phyloP scores from a whole-genome alignment of 2,329 filamentous ascomycete species.

The Colletotrichum godetiae region DNA sequence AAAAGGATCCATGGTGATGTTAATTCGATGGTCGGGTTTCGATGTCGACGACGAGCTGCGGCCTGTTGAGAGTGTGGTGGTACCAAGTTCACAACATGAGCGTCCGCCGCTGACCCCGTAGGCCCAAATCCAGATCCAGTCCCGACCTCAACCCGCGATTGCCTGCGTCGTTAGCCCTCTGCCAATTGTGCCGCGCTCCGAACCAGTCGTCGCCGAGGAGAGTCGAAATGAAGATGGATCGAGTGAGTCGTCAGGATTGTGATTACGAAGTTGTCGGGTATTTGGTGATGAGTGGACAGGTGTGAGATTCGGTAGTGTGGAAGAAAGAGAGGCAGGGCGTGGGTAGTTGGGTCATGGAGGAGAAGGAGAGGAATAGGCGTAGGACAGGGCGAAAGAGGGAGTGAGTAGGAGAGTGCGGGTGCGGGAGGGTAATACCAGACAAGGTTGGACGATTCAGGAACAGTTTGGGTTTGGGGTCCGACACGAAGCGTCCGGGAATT shows the following conservation, averaged over 20 bases:
- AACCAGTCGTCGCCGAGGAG: slow-evolving; percentile 10
- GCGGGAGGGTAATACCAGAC: slow-evolving; percentile 32
- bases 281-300: background rate
- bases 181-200: slow-evolving; percentile 5
- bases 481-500: slow-evolving; percentile 23
- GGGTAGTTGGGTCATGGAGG: slow-evolving; percentile 3
- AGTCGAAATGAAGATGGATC: background rate
- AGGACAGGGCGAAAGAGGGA: slow-evolving; percentile 7
- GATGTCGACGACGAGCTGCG: slow-evolving; percentile 18
- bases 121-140: slow-evolving; percentile 29
- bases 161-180: slow-evolving; percentile 8
- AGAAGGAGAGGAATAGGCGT: slow-evolving; percentile 8
- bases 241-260: background rate
- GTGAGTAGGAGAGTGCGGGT: slow-evolving; percentile 22
- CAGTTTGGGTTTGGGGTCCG: slow-evolving; percentile 36
- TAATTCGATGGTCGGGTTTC: slow-evolving; percentile 7
- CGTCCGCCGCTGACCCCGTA: slow-evolving; percentile 27
- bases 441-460: slow-evolving; percentile 37
- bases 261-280: background rate
- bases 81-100: slow-evolving; percentile 32
- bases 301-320: background rate
- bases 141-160: slow-evolving; percentile 13
- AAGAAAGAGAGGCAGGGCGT: background rate
- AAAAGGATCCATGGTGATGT: slow-evolving; percentile 53
- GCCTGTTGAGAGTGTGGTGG: background rate